Percentiles rank a stretch among this genome's conserved stretches.
Conservation (phyloP, 495 filamentous ascomycete species). For the Haplographium delicatum region DNA sequence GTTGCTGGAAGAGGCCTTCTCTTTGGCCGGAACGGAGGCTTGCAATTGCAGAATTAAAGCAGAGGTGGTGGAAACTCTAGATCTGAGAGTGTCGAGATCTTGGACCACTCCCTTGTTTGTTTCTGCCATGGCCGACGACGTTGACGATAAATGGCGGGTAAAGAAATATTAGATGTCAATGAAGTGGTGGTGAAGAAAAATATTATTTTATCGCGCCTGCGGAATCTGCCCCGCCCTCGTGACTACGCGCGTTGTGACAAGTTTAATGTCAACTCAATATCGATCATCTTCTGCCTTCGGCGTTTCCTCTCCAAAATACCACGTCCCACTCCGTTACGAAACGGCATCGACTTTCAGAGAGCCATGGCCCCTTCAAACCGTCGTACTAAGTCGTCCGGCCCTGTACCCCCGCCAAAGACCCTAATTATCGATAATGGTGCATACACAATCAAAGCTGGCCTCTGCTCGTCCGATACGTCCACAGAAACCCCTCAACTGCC, state of each 20-base stretch:
- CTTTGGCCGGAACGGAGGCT: slow-evolving; percentile 24
- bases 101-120: not conserved
- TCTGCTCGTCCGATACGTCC: slow-evolving; percentile 34
- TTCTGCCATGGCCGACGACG: not conserved
- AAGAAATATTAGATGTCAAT: too few relatives aligned
- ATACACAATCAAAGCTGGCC: slow-evolving; percentile 89
- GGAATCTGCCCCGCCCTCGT: too few relatives aligned
- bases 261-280: too few relatives aligned
- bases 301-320: too few relatives aligned
- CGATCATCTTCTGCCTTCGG: too few relatives aligned
- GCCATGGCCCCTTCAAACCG: slow-evolving; percentile 37
- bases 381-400: slow-evolving; percentile 37
- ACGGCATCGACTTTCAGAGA: too few relatives aligned
- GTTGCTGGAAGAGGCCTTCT: slow-evolving; percentile 11
- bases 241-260: too few relatives aligned
- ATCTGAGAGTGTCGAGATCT: slow-evolving; percentile 34
- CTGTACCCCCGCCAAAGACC: slow-evolving; percentile 54
- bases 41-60: slow-evolving; percentile 26
- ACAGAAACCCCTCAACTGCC: not conserved
- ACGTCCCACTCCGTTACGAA: too few relatives aligned
- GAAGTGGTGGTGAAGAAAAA: too few relatives aligned
- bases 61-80: slow-evolving; percentile 26
- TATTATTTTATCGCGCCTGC: too few relatives aligned
- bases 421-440: slow-evolving; percentile 94
- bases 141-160: not conserved